Evolutionary conservation across 2,329 filamentous ascomycete genomes (phyloP).

Genomic region (Calcarisporium arbuscula): DNA sequence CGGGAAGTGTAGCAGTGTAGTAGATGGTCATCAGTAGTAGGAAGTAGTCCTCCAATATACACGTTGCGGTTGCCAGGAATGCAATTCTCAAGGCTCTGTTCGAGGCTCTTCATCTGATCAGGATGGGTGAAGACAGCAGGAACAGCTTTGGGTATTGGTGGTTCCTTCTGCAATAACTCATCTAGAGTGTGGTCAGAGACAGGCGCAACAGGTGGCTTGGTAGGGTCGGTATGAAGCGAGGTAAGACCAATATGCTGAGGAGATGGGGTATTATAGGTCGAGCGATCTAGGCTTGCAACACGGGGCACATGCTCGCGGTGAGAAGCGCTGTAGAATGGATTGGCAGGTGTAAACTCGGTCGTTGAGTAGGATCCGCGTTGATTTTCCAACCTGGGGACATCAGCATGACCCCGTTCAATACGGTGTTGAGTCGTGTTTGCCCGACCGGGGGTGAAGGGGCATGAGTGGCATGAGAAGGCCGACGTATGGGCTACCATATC

Average conservation of each 20-base stretch:
- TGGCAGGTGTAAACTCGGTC: conserved; percentile 58
- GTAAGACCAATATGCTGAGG: conserved; percentile 48
- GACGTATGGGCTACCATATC: conserved; percentile 29
- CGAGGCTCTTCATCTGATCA: conserved; percentile 80
- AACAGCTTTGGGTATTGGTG: conserved; percentile 77
- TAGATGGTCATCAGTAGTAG: conserved; percentile 88
- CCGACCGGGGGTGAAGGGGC: conserved; percentile 48
- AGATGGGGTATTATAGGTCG: conserved; percentile 59
- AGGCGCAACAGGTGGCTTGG: conserved; percentile 33
- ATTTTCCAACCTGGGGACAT: conserved; percentile 57
- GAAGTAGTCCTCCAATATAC: conserved; percentile 92
- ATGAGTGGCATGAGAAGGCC: conserved; percentile 30
- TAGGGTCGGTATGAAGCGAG: conserved; percentile 30
- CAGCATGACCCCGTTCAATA: conserved; percentile 38
- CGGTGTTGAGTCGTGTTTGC: conserved; percentile 37
- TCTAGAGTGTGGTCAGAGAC: conserved; percentile 49
- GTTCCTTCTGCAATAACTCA: conserved; percentile 63
- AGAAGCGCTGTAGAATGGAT: conserved; percentile 54
- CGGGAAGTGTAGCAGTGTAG: conserved; percentile 74
- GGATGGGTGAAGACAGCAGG: conserved; percentile 81
- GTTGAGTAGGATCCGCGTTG: conserved; percentile 62
- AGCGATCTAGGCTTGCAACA: conserved; percentile 53
- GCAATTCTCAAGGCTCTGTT: conserved; percentile 89
- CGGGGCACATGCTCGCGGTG: conserved; percentile 54
- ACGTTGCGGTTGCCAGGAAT: conserved; percentile 91